A percentile compares a stretch with the other conserved stretches of the same genome.
Conservation (phyloP, 2,329 filamentous ascomycete genomes). For the Zasmidium angulare region DNA sequence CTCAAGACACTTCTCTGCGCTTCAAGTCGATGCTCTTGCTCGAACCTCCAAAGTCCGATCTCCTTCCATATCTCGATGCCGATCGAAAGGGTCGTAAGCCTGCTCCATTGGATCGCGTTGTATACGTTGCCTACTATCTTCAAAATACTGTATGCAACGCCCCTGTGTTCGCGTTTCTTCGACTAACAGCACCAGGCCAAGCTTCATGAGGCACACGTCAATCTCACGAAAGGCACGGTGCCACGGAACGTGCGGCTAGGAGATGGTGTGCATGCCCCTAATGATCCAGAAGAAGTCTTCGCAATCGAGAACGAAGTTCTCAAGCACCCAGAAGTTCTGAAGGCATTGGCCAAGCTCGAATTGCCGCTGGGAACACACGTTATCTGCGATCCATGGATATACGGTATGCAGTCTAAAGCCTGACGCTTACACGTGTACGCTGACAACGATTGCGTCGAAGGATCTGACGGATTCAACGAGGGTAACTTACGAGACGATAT, state of each 20-base stretch:
- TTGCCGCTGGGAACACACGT: slow-evolving; percentile 58
- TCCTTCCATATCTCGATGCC: slow-evolving; percentile 35
- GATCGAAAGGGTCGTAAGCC: slow-evolving; percentile 35
- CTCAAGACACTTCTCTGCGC: slow-evolving; percentile 54
- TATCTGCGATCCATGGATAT: slow-evolving; percentile 69
- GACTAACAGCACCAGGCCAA: slow-evolving; percentile 44
- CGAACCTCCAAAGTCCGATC: slow-evolving; percentile 36
- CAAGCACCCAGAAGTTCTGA: slow-evolving; percentile 56
- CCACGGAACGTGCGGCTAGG: slow-evolving; percentile 61
- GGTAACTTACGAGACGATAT: slow-evolving; percentile 40
- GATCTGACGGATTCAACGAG: not conserved
- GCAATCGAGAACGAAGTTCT: slow-evolving; percentile 59
- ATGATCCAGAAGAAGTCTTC: slow-evolving; percentile 60
- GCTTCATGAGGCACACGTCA: slow-evolving; percentile 57
- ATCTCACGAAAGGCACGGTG: slow-evolving; percentile 52
- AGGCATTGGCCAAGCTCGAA: slow-evolving; percentile 59
- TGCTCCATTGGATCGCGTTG: slow-evolving; percentile 49
- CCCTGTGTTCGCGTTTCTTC: not conserved
- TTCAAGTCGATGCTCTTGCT: slow-evolving; percentile 63
- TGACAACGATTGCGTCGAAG: not conserved
- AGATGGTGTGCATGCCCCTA: slow-evolving; percentile 56
- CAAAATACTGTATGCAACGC: slow-evolving; percentile 57
- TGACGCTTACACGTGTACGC: no score
- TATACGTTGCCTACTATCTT: slow-evolving; percentile 54
- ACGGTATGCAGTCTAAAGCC: slow-evolving; percentile 47